Conservation (phyloP, 1,139 yeast species). For the Zhuliangozyma blackwelliae region DNA sequence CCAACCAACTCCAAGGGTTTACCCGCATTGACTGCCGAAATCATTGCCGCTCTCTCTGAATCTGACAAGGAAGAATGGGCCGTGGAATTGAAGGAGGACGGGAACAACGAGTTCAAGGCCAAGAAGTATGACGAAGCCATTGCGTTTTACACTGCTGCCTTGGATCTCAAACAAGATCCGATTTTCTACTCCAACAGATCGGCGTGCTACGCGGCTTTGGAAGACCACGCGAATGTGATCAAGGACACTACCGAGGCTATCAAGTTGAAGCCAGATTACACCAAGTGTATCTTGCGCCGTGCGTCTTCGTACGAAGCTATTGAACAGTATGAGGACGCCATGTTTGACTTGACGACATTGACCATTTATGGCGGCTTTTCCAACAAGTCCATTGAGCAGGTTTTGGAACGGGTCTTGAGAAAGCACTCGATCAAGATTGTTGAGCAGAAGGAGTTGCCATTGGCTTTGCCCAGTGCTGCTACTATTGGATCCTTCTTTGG, state of each 20-base stretch:
- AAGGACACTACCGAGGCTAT: constrained; percentile 87
- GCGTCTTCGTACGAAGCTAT: constrained; percentile 83
- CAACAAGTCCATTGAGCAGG: constrained; percentile 72
- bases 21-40: constrained; percentile 50
- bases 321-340: constrained; percentile 76
- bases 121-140: constrained; percentile 81
- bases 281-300: constrained; percentile 77
- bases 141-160: constrained; percentile 79
- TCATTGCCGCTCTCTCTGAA: constrained; percentile 43
- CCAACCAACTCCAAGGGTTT: constrained; percentile 53
- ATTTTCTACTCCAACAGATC: constrained; percentile 91
- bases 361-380: constrained; percentile 75
- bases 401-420: constrained; percentile 83
- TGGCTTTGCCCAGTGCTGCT: constrained; percentile 77
- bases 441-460: constrained; percentile 52
- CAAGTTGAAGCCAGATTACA: constrained; percentile 79
- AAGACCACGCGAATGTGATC: constrained; percentile 68
- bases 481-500: constrained; percentile 84
- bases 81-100: constrained; percentile 70
- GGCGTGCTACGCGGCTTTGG: constrained; percentile 82
- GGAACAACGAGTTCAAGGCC: constrained; percentile 87
- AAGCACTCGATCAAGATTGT: constrained; percentile 69
- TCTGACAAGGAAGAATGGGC: constrained; percentile 69
- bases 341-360: constrained; percentile 86
- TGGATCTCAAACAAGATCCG: constrained; percentile 79